Percentiles rank a stretch among this genome's conserved stretches.
These are phyloP conservation scores for Phytophthora pluvialis DNA, from an alignment of 352 stramenopile species.

Conservation along the genomic window DNA sequence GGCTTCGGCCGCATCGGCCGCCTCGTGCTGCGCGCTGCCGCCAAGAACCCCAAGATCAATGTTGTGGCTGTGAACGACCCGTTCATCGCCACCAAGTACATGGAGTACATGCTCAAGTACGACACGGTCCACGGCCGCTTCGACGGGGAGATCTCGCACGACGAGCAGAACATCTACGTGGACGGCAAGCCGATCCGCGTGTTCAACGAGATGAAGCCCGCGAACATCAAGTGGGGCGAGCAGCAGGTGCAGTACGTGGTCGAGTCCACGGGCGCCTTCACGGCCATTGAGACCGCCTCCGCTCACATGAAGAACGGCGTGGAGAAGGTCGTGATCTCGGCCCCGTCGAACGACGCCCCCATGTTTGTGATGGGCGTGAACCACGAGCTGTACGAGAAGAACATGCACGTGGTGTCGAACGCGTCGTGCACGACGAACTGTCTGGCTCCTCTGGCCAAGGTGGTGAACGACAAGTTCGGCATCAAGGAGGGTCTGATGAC, in stretches of 20 bases:
- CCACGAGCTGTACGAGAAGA: slow-evolving; percentile 93
- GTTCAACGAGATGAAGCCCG: slow-evolving; percentile 94
- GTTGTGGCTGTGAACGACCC: slow-evolving; percentile 95
- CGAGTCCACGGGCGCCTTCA: slow-evolving; percentile 87
- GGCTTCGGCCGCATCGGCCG: slow-evolving; percentile 99
- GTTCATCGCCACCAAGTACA: slow-evolving; percentile 97
- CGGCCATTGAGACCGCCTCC: slow-evolving; percentile 91
- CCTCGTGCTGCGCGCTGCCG: slow-evolving; percentile 94
- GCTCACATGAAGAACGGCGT: slow-evolving; percentile 94
- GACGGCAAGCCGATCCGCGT: slow-evolving; percentile 94
- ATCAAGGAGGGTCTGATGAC: slow-evolving; percentile 99
- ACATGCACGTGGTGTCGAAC: slow-evolving; percentile 98
- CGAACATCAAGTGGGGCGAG: slow-evolving; percentile 93
- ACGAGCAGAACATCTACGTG: slow-evolving; percentile 90
- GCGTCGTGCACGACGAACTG: slow-evolving; percentile 99
- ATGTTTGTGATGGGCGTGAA: slow-evolving; percentile 99
- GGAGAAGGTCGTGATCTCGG: slow-evolving; percentile 98
- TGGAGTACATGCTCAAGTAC: slow-evolving; percentile 94
- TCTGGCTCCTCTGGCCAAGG: slow-evolving; percentile 97
- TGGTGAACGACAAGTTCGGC: slow-evolving; percentile 99
- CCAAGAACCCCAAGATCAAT: slow-evolving; percentile 89
- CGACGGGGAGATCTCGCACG: slow-evolving; percentile 83
- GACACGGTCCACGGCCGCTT: slow-evolving; percentile 95
- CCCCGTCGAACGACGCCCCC: slow-evolving; percentile 97
- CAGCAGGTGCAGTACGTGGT: slow-evolving; percentile 95